Conservation (phyloP, 1,284 basidiomycete genomes). For the Ustilago tritici region DNA sequence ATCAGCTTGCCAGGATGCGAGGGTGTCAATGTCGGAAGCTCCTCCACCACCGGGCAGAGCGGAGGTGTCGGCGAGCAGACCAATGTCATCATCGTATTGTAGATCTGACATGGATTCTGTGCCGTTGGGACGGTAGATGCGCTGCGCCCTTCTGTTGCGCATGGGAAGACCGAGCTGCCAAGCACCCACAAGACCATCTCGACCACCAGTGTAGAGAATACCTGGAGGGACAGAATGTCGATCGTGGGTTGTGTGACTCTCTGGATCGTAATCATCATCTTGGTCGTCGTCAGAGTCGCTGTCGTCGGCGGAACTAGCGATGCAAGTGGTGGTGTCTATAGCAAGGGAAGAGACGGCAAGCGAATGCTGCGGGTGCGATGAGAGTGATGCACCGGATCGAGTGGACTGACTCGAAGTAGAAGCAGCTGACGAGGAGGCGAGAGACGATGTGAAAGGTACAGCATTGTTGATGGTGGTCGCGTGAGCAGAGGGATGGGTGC, state of each 20-base stretch:
- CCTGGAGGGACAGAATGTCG: slow-evolving; percentile 76
- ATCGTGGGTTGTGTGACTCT: not conserved
- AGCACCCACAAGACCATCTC: slow-evolving; percentile 89
- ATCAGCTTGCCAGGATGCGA: slow-evolving; percentile 52
- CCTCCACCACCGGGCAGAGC: slow-evolving; percentile 10
- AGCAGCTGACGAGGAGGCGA: slow-evolving; percentile 10
- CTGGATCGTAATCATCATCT: slow-evolving; percentile 2
- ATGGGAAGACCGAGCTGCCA: slow-evolving; percentile 88
- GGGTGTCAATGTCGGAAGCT: slow-evolving; percentile 15
- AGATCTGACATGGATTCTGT: slow-evolving; percentile 12
- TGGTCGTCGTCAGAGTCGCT: not conserved
- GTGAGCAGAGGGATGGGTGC: not conserved
- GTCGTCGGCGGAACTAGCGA: slow-evolving; percentile 23
- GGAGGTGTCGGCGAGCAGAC: slow-evolving; percentile 33
- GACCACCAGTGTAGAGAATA: slow-evolving; percentile 90
- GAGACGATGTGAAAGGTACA: slow-evolving; percentile 20
- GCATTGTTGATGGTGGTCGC: not conserved
- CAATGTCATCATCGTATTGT: slow-evolving; percentile 24
- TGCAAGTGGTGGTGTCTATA: slow-evolving; percentile 57
- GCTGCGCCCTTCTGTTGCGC: slow-evolving; percentile 63
- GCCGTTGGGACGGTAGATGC: slow-evolving; percentile 13
- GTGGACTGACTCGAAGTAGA: slow-evolving; percentile 16
- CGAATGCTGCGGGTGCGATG: slow-evolving; percentile 58
- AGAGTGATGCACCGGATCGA: slow-evolving; percentile 23
- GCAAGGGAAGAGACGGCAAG: slow-evolving; percentile 65